Base-by-base conservation (phyloP, 2,329 filamentous ascomycete species). In the Xylariaceae sp. region DNA sequence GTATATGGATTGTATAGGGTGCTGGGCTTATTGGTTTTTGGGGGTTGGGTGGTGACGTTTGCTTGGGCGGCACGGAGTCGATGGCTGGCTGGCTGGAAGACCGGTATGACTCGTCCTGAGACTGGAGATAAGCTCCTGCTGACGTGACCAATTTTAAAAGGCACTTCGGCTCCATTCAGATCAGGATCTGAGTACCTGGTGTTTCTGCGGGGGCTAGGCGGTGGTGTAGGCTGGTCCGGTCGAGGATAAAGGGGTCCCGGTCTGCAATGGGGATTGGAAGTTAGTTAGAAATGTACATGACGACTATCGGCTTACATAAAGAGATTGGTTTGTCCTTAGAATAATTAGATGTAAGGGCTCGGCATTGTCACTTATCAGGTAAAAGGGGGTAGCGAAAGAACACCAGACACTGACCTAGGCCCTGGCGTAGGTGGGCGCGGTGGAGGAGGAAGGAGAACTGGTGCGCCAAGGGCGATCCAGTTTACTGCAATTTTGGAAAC, bases 191-290 rank as follows among this genome's bases (percentile, higher is more conserved):
- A 12, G 40, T 37, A 16, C 19, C 20, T n/a, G 20, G 42, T 19
- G 16, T 57, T 50, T 45, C 64, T 62, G 32, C 20, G 63, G 48
- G 67, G 67, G 42, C 65, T 70, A 40, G 67, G 67, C 37, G 67
- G 67, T 18, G 67, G 67, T 40, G 66, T 66, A 44, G 67, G 67
- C 42, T 68, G 66, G 40, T 68, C 40, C 14, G 67, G 67, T 32
- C 57, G 54, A 37, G 67, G 67, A 14, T 37, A 9, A n/a, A 64
- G 18, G n/a, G 67, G 67, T 26, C 63, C 62, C 29, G 67, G 67
- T 41, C 67, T 62, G 40, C 16, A 37, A 45, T 29, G 42, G 41
- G 19, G 37, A 4, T 29, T n/a, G n/a, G 20, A n/a, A 32, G 50
- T 62, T 54, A 62, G 60, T 37, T 48, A 37, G 6, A 2, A 40